Percentiles rank a stretch among this genome's conserved stretches.
These are phyloP conservation scores for Monosporozyma unispora DNA, from an alignment of 805 yeast genomes.

Conservation along the genomic window DNA sequence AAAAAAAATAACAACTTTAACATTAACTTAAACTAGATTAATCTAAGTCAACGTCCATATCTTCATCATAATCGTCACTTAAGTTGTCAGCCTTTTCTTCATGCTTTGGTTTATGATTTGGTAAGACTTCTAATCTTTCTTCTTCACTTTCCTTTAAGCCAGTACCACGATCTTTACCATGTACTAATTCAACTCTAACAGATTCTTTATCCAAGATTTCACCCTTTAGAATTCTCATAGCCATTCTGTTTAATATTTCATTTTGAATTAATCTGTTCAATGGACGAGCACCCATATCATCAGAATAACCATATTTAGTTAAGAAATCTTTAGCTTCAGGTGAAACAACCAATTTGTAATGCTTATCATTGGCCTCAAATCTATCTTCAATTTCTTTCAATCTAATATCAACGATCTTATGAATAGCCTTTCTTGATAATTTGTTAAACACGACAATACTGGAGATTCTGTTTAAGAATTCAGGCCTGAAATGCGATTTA, in stretches of 20 bases:
- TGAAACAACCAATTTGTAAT: slow-evolving; percentile 61
- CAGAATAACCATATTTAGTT: slow-evolving; percentile 79
- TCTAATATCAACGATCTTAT: slow-evolving; percentile 83
- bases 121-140: slow-evolving; percentile 68
- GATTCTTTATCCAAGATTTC: slow-evolving; percentile 83
- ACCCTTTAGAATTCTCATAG: slow-evolving; percentile 78
- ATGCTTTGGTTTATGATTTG: slow-evolving; percentile 68
- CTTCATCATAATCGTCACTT: slow-evolving; percentile 13
- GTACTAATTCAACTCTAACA: slow-evolving; percentile 51
- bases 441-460: slow-evolving; percentile 91
- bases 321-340: slow-evolving; percentile 73
- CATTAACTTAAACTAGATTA: background rate
- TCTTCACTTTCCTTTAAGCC: slow-evolving; percentile 19
- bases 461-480: slow-evolving; percentile 90
- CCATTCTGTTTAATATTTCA: slow-evolving; percentile 79
- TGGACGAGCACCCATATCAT: slow-evolving; percentile 95
- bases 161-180: slow-evolving; percentile 17
- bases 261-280: slow-evolving; percentile 84
- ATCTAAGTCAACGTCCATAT: slow-evolving; percentile 13
- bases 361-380: slow-evolving; percentile 76
- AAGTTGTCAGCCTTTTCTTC: slow-evolving; percentile 53
- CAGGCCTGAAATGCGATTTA: slow-evolving; percentile 89
- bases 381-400: slow-evolving; percentile 76
- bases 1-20: background rate
- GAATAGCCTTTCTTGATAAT: slow-evolving; percentile 81